Evolutionary conservation across 306 rosid species (phyloP).

Genomic region (Mimosa pudica): DNA sequence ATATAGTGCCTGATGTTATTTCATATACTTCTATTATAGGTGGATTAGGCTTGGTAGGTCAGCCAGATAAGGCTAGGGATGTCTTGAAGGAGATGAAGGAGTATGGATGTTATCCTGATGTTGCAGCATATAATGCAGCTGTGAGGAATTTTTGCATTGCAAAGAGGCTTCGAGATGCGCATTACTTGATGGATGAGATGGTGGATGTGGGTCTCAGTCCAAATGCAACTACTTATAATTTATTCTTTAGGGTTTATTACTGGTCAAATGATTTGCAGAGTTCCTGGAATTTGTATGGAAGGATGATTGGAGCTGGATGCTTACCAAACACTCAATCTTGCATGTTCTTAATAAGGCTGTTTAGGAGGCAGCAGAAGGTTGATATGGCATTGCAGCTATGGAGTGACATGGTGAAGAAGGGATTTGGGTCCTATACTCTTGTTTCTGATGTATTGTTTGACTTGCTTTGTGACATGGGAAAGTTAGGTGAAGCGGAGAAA

Average conservation of each 20-base stretch:
- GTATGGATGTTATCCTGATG: slow-evolving; percentile 80
- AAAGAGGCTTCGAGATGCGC: slow-evolving; percentile 81
- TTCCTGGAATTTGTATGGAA: slow-evolving; percentile 70
- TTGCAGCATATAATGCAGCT: slow-evolving; percentile 78
- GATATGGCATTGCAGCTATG: slow-evolving; percentile 83
- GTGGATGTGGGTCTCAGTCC: slow-evolving; percentile 65
- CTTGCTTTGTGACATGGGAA: slow-evolving; percentile 84
- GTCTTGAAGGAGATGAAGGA: slow-evolving; percentile 90
- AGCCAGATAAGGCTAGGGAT: slow-evolving; percentile 76
- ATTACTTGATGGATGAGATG: slow-evolving; percentile 76
- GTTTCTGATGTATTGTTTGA: slow-evolving; percentile 89
- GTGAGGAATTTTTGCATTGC: slow-evolving; percentile 87
- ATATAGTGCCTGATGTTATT: slow-evolving; percentile 69
- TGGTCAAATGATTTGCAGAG: slow-evolving; percentile 77
- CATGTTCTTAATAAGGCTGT: slow-evolving; percentile 78
- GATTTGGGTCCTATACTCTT: slow-evolving; percentile 75
- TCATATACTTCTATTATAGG: slow-evolving; percentile 78
- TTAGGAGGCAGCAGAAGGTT: slow-evolving; percentile 70
- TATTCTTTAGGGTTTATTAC: slow-evolving; percentile 73
- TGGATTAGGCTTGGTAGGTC: slow-evolving; percentile 86
- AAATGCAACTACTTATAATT: slow-evolving; percentile 79
- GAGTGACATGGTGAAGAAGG: slow-evolving; percentile 89
- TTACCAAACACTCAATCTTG: slow-evolving; percentile 88
- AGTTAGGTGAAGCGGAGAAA: slow-evolving; percentile 70
- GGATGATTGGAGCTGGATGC: slow-evolving; percentile 71